phyloP scores from a whole-genome alignment of 345 rosid species.

The Pseudoturritis turrita region DNA sequence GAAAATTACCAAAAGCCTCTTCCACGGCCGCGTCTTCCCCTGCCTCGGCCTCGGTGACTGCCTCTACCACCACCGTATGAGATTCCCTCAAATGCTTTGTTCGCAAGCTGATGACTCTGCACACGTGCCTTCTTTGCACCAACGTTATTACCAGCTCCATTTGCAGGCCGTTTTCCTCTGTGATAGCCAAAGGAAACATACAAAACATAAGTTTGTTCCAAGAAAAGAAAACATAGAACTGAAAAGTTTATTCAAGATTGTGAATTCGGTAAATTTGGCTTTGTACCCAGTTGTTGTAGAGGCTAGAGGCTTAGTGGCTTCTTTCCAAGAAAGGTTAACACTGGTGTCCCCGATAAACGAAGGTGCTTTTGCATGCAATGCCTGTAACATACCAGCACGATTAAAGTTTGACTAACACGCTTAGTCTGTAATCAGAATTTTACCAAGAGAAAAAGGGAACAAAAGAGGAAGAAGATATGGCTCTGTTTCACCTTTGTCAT shows the following conservation, averaged over 20 bases:
- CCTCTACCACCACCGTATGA: slow-evolving; percentile 72
- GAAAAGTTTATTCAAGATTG: neutral
- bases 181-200: neutral
- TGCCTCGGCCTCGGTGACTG: slow-evolving; percentile 45
- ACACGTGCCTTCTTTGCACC: slow-evolving; percentile 63
- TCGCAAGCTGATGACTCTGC: slow-evolving; percentile 63
- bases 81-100: slow-evolving; percentile 64
- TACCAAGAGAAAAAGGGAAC: neutral
- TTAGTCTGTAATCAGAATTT: neutral
- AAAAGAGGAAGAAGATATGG: neutral
- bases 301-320: slow-evolving; percentile 54
- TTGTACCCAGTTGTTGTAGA: slow-evolving; percentile 54
- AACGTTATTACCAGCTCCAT: slow-evolving; percentile 44
- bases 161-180: slow-evolving; percentile 70
- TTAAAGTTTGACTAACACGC: neutral
- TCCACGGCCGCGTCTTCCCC: slow-evolving; percentile 59
- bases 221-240: neutral
- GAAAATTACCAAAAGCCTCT: slow-evolving; percentile 41
- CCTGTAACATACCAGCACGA: slow-evolving; percentile 34
- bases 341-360: slow-evolving; percentile 79
- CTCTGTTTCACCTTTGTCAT: slow-evolving; percentile 75
- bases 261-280: neutral
- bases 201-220: neutral
- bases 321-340: slow-evolving; percentile 81
- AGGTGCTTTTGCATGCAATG: slow-evolving; percentile 70